Base-by-base conservation (phyloP, 768 basidiomycete species). In the Calocybe cyanea region DNA sequence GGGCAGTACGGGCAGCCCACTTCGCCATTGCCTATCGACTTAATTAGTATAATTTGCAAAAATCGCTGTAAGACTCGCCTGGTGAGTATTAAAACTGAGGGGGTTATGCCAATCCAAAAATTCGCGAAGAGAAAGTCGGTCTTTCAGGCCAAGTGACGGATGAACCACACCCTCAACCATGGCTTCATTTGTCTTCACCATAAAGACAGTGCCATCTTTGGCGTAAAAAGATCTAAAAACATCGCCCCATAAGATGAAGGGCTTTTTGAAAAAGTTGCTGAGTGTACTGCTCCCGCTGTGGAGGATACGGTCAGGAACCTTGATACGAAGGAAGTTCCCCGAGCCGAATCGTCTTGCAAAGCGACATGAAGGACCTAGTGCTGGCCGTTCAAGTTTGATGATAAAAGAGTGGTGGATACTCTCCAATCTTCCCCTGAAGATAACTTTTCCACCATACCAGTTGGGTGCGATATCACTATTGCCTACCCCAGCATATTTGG, bases 341-440 rank as follows among this genome's bases (percentile, higher is more conserved):
- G 83, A 85, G 0, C 85, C 85, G 56, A 80, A 85, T 3, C 77
- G 67, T 11, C 85, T 72, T 0, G 73, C 59, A 52, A 85, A 73
- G 13, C 80, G 73, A 44, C 68, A 71, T 0, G 84, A 87, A 1
- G 81, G 58, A 0, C 77, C 77, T 0, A 85, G 63, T 28, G 67
- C 63, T 1, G 77, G 74, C 2, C 60, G 68, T 15, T 80, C 74
- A 6, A 86, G 67, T 7, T 60, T 50, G 9, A 85, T 52, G 21
- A 58, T 64, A 46, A 71, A 75, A n/a, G 54, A 38, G 9, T 43
- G 48, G 5, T 45, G 25, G 1, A 36, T 48, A 3, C 43, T 49
- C 32, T 63, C 56, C 13, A 75, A 45, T 41, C 61, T 73, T 0
- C 69, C 77, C 0, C 66, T 56, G 52, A 85, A 85, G 3, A 76